Conservation (phyloP, 352 stramenopile genomes). For the Globisporangium nunn region DNA sequence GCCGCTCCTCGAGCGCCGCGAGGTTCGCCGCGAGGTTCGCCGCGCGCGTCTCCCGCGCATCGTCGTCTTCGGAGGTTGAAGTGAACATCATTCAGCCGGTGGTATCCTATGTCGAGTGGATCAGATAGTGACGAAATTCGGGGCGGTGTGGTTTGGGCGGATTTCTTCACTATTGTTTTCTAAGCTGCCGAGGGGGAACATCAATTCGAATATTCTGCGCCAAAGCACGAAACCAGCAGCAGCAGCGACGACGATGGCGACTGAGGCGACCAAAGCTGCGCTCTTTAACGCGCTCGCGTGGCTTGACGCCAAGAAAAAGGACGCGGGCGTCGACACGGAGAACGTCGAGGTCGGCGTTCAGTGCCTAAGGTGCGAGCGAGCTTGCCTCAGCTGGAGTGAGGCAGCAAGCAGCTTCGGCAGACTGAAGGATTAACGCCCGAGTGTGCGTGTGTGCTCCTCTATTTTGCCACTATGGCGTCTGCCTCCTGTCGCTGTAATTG, state of each 20-base stretch:
- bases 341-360: conserved; percentile 63
- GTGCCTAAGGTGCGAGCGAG: conserved; percentile 39
- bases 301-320: conserved; percentile 58
- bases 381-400: neutral
- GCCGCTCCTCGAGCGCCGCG: conserved; percentile 27
- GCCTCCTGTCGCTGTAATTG: neutral
- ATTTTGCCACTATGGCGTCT: neutral
- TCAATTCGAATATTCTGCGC: conserved; percentile 15
- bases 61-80: neutral
- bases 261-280: conserved; percentile 28
- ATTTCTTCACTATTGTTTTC: neutral
- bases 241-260: neutral
- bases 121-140: neutral
- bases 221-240: conserved; percentile 1
- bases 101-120: no score
- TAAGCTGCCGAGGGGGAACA: neutral
- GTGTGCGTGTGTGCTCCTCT: neutral
- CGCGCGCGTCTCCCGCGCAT: neutral
- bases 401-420: neutral
- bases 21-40: conserved; percentile 27
- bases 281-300: conserved; percentile 73
- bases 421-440: no score
- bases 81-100: neutral
- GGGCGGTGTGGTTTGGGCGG: neutral
- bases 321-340: conserved; percentile 41